Evolutionary conservation across 768 basidiomycete genomes (phyloP).

Genomic region (Lepiota venenata): DNA sequence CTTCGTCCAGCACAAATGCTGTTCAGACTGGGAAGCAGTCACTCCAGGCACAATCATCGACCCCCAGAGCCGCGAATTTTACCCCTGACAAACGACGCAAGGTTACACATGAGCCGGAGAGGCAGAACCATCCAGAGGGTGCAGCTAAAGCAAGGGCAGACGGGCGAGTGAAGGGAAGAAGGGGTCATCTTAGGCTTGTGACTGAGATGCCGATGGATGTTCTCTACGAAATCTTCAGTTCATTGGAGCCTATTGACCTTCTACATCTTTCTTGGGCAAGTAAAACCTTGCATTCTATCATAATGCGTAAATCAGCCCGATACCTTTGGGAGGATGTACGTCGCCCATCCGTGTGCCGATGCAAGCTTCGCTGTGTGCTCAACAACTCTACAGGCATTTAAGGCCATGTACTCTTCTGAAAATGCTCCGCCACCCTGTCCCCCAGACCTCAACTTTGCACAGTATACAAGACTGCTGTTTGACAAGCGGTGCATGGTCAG

Average conservation of each 20-base stretch:
- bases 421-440: constrained; percentile 24
- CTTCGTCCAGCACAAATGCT: neutral
- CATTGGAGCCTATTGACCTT: constrained; percentile 36
- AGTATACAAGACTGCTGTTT: constrained; percentile 34
- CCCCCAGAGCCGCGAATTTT: neutral
- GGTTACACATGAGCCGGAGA: neutral
- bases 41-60: neutral
- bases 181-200: constrained; percentile 23
- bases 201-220: constrained; percentile 33
- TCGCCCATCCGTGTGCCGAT: neutral
- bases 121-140: neutral
- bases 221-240: constrained; percentile 34
- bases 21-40: neutral
- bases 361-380: constrained; percentile 19
- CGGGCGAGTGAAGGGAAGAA: constrained; percentile 15
- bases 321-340: constrained; percentile 31
- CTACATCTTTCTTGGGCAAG: constrained; percentile 36
- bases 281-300: constrained; percentile 29
- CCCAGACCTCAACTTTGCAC: constrained; percentile 25
- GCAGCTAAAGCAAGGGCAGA: neutral
- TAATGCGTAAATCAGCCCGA: constrained; percentile 22
- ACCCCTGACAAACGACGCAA: constrained; percentile 1
- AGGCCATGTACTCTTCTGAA: constrained; percentile 1
- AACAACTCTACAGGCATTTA: neutral
- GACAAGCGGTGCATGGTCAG: constrained; percentile 14